Evolutionary conservation across 208 protist genomes (phyloP).

Genomic region (Tetramitus jugosus): DNA sequence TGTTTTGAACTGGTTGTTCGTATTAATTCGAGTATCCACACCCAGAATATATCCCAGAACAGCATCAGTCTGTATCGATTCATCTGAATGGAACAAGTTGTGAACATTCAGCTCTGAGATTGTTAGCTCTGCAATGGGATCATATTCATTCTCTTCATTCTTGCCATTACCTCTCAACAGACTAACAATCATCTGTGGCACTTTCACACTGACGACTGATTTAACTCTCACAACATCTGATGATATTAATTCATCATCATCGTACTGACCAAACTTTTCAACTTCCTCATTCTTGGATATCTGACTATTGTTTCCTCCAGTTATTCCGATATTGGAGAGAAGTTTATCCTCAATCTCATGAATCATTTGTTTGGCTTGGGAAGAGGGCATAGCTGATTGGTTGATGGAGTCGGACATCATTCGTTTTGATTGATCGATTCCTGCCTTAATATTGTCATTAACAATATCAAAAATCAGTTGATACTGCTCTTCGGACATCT

Average conservation of each 20-base stretch:
- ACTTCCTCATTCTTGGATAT: background rate
- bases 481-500: background rate
- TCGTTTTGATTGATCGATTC: background rate
- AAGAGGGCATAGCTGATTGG: too few species aligned
- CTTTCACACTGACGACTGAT: background rate
- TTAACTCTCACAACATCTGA: background rate
- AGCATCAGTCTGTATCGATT: background rate
- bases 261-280: background rate
- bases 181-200: background rate
- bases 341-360: too few species aligned
- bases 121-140: background rate
- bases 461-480: slow-evolving; percentile 10
- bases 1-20: background rate
- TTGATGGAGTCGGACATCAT: slow-evolving; percentile 6
- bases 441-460: slow-evolving; percentile 14
- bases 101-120: background rate
- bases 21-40: background rate
- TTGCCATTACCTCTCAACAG: background rate
- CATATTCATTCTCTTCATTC: background rate
- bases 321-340: too few species aligned
- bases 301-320: background rate
- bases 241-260: background rate
- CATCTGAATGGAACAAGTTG: background rate
- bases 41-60: background rate
- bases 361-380: too few species aligned